A percentile compares a stretch with the other conserved stretches of the same genome.
Conservation (phyloP, 345 rosid genomes). For the Brassica carinata region DNA sequence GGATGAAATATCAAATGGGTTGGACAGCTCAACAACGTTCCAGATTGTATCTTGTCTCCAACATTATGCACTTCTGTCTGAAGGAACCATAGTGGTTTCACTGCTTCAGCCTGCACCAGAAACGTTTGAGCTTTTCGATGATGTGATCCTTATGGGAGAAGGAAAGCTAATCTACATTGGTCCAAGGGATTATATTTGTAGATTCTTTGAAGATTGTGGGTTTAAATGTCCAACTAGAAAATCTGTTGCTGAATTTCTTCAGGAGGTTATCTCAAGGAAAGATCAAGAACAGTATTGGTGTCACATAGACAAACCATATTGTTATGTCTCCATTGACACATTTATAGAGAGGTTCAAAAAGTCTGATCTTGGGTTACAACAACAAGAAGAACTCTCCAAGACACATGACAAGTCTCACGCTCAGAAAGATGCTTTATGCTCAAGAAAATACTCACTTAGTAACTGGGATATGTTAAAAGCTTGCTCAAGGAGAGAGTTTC, state of each 20-base stretch:
- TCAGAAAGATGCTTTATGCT: constrained; percentile 36
- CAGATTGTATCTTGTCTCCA: constrained; percentile 74
- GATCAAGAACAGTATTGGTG: constrained; percentile 59
- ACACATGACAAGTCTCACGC: constrained; percentile 36
- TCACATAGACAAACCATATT: constrained; percentile 34
- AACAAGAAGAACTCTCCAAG: constrained; percentile 38
- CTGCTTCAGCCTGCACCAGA: constrained; percentile 89
- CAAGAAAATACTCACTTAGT: constrained; percentile 40
- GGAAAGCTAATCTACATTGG: constrained; percentile 81
- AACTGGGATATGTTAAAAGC: constrained; percentile 50
- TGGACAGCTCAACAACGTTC: constrained; percentile 82
- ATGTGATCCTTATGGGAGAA: constrained; percentile 73
- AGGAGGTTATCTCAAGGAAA: constrained; percentile 64
- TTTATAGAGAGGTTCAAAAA: constrained; percentile 40
- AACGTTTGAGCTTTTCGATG: constrained; percentile 71
- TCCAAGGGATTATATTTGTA: constrained; percentile 64
- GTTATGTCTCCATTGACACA: constrained; percentile 43
- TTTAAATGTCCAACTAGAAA: constrained; percentile 81
- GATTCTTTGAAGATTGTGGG: constrained; percentile 65
- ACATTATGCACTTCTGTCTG: constrained; percentile 58
- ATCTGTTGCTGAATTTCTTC: constrained; percentile 81
- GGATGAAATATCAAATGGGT: constrained; percentile 88
- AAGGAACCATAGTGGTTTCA: constrained; percentile 74
- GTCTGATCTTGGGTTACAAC: constrained; percentile 35
- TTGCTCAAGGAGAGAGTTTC: constrained; percentile 52